These are phyloP conservation scores for Rhizophora mangle DNA, from an alignment of 345 rosid species.

Conservation along the genomic window DNA sequence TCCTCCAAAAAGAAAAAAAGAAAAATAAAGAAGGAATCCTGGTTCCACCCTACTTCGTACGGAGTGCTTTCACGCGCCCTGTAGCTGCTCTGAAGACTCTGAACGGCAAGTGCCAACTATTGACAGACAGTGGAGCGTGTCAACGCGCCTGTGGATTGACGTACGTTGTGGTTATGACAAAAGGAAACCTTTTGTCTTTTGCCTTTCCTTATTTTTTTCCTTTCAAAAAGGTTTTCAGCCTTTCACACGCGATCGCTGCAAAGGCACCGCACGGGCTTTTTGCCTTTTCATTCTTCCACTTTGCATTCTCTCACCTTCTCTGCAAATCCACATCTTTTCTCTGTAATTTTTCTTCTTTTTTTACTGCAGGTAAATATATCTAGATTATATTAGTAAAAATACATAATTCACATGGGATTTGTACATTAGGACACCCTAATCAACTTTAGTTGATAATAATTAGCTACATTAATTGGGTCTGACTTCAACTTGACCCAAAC, in stretches of 20 bases:
- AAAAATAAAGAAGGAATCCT: too few relatives aligned
- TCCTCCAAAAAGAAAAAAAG: not conserved
- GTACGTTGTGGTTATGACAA: too few relatives aligned
- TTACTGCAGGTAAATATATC: not conserved
- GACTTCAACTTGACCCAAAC: too few relatives aligned
- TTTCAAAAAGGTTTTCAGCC: constrained; percentile 37
- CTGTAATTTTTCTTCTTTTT: not conserved
- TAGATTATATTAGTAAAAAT: too few relatives aligned
- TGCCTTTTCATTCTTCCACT: constrained; percentile 16
- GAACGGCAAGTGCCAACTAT: not conserved
- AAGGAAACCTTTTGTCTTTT: not conserved
- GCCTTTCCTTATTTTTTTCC: not conserved
- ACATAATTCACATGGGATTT: too few relatives aligned
- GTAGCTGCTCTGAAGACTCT: not conserved
- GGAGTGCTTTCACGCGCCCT: not conserved
- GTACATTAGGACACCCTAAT: too few relatives aligned
- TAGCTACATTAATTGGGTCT: too few relatives aligned
- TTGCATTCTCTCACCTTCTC: too few relatives aligned
- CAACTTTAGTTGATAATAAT: too few relatives aligned
- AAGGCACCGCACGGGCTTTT: constrained; percentile 32
- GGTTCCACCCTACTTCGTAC: not conserved
- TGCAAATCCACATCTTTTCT: not conserved
- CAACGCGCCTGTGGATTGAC: too few relatives aligned
- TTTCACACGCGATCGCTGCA: constrained; percentile 50
- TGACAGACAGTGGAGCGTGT: too few relatives aligned